Percentiles rank a stretch among this genome's conserved stretches.
These are phyloP conservation scores for Penicillium italicum DNA, from an alignment of 2,329 filamentous ascomycete species.

Conservation along the genomic window DNA sequence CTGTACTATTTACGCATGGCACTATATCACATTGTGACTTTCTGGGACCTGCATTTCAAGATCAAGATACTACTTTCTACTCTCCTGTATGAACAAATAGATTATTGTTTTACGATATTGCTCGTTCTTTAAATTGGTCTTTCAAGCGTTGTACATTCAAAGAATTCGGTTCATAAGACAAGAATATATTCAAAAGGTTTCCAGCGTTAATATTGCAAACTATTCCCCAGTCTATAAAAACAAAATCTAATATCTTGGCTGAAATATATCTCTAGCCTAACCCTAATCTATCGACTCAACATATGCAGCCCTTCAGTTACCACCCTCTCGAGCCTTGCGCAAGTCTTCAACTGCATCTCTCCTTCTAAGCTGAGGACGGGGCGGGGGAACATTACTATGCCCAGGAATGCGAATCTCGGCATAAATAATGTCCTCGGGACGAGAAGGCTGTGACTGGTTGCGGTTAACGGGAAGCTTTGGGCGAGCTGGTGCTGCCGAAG, in stretches of 20 bases:
- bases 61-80: conserved; percentile 23
- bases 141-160: neutral
- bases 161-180: neutral
- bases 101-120: conserved; percentile 1
- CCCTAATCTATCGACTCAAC: neutral
- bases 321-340: neutral
- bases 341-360: neutral
- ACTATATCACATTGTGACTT: conserved; percentile 18
- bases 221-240: too few species aligned
- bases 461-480: too few species aligned
- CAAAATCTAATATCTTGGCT: too few species aligned
- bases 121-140: neutral
- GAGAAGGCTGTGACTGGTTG: neutral
- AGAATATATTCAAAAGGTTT: neutral
- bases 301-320: neutral
- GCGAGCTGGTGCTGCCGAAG: neutral
- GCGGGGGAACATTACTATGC: neutral
- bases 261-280: neutral
- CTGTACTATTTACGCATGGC: conserved; percentile 21
- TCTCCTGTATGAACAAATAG: conserved; percentile 26
- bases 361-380: neutral
- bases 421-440: neutral
- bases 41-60: conserved; percentile 25
- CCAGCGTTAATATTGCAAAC: too few species aligned
- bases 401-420: neutral